Base-by-base conservation (phyloP, 371 early-diverging fungal species). In the Mortierella sp. region DNA sequence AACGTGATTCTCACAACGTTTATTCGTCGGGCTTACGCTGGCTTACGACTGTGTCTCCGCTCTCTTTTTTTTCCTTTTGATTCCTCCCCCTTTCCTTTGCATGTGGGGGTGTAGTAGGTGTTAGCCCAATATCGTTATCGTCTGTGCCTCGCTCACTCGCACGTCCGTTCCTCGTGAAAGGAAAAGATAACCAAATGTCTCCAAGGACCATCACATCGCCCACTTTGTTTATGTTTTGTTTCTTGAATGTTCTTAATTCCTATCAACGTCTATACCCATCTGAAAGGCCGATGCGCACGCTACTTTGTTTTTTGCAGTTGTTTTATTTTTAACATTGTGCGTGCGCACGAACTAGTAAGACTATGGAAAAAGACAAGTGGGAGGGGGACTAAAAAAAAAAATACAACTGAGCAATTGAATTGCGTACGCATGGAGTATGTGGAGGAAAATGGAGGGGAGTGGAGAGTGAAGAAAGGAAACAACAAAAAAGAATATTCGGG, bases 81-180 rank as follows among this genome's bases (percentile, higher is more conserved):
- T 24, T 51, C 21, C 14, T 46, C 14, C 46, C 44, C 27, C 29
- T 4, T 32, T 60, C 27, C 29, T 27, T 44, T 27, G 71, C 71
- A 46, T 71, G 55, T 49, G 38, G 11, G 56, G 41, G 35, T 35
- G 35, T 35, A 29, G 35, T 35, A 29, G 44, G 14, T 32, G 16
- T 60, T 16, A 27, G 18, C 24, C 49, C 38, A 14, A 46, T 71
- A 3, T 12, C 14, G 48, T 16, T n/a, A 44, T 71, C 38, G 43
- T 71, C 71, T 71, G 43, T 71, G 44, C 71, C 16, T 51, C 48
- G 46, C 43, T 44, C 72, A 11, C 72, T 44, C 72, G 35, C 72
- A 29, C 51, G 35, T 51, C 48, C 72, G 4, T 3, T 71, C 71
- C 71, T 44, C 46, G 71, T 46, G 46, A 73, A 56, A 56, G 27